phyloP scores from a whole-genome alignment of 768 basidiomycete genomes.

The Trametes cingulata region DNA sequence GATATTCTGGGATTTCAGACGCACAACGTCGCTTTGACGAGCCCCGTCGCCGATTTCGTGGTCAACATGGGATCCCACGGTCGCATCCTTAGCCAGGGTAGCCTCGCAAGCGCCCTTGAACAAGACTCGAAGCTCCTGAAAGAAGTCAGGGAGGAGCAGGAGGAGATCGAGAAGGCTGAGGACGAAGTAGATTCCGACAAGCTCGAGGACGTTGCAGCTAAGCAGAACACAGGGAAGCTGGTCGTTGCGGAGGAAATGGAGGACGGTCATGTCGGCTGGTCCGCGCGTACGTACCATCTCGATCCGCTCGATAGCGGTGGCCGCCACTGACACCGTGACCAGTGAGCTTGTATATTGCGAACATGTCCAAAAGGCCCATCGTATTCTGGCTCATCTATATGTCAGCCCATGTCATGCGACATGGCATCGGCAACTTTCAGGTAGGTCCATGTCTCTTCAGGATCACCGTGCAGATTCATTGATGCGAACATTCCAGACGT shows the following conservation, averaged over 20 bases:
- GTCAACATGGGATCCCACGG: slow-evolving; percentile 55
- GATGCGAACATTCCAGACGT: no score
- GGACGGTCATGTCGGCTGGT: slow-evolving; percentile 57
- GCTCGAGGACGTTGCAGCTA: slow-evolving; percentile 14
- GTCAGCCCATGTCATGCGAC: background rate
- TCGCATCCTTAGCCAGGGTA: slow-evolving; percentile 45
- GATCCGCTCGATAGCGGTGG: background rate
- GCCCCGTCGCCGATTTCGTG: slow-evolving; percentile 52
- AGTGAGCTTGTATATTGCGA: slow-evolving; percentile 10
- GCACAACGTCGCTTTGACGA: slow-evolving; percentile 51
- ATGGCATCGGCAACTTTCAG: background rate
- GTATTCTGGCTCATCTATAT: slow-evolving; percentile 10
- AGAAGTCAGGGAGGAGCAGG: slow-evolving; percentile 26
- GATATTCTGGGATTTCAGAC: slow-evolving; percentile 34
- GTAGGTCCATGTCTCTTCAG: background rate
- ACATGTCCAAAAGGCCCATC: background rate
- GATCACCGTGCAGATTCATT: no score
- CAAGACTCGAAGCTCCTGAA: slow-evolving; percentile 35
- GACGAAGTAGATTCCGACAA: slow-evolving; percentile 26
- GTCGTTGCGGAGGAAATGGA: slow-evolving; percentile 65
- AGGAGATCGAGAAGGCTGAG: slow-evolving; percentile 25
- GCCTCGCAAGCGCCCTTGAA: slow-evolving; percentile 45
- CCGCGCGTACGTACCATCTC: slow-evolving; percentile 32
- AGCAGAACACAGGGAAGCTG: slow-evolving; percentile 50
- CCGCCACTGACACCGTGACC: slow-evolving; percentile 1